Conservation (phyloP, 1,284 basidiomycete genomes). For the Ganoderma boninense region DNA sequence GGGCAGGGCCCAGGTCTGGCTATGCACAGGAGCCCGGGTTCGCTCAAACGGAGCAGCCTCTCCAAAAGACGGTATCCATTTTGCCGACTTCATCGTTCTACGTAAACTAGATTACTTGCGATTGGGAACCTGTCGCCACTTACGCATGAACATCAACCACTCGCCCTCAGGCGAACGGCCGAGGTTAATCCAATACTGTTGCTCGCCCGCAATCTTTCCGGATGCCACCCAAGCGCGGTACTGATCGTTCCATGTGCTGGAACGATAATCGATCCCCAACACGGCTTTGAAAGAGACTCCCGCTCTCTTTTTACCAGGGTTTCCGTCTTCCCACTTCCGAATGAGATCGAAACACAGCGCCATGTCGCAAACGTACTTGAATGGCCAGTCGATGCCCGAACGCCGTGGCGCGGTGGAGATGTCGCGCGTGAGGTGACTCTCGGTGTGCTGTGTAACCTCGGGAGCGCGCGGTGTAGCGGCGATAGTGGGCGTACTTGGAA, state of each 20-base stretch:
- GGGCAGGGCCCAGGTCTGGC: no score
- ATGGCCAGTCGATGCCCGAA: neutral
- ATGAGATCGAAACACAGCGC: neutral
- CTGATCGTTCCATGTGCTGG: neutral
- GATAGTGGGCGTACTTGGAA: neutral
- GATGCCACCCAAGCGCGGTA: neutral
- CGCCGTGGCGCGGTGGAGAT: neutral
- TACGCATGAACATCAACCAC: neutral
- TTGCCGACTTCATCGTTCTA: no score
- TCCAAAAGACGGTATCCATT: no score
- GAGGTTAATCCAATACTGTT: neutral
- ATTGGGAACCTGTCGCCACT: neutral
- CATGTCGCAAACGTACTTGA: neutral
- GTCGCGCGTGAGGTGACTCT: neutral
- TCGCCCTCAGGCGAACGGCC: neutral
- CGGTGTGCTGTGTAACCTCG: neutral
- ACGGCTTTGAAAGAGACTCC: neutral
- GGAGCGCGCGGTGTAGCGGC: neutral
- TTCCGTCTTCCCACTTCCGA: neutral
- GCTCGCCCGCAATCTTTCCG: neutral
- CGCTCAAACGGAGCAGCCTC: no score
- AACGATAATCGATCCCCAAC: neutral
- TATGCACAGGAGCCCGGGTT: no score
- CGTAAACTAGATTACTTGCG: neutral
- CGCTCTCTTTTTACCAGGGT: neutral